These are phyloP conservation scores for Yamadazyma akitaensis DNA, from an alignment of 805 yeast species.

Conservation along the genomic window DNA sequence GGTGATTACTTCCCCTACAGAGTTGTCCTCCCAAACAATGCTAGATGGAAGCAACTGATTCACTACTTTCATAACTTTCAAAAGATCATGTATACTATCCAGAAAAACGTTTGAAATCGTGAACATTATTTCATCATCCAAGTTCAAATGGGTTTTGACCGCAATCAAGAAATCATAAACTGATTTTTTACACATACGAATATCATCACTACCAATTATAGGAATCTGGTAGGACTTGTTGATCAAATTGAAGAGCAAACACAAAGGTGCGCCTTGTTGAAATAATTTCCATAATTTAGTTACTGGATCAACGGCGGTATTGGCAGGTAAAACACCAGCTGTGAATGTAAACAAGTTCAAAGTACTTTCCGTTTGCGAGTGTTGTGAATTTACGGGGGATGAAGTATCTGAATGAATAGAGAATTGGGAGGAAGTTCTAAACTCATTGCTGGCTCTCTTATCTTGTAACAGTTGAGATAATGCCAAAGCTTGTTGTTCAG, in stretches of 20 bases:
- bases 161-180: constrained; percentile 88
- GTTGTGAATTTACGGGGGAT: constrained; percentile 12
- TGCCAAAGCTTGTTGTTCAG: constrained; percentile 68
- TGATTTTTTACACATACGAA: constrained; percentile 80
- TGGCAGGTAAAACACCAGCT: constrained; percentile 75
- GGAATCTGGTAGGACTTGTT: constrained; percentile 42
- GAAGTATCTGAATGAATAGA: constrained; percentile 34
- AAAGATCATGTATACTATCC: constrained; percentile 72
- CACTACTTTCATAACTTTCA: constrained; percentile 73
- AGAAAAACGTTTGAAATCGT: constrained; percentile 87
- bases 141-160: constrained; percentile 69
- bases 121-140: constrained; percentile 79
- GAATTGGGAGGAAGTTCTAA: constrained; percentile 33
- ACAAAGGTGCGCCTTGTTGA: constrained; percentile 89
- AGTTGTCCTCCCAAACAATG: constrained; percentile 21
- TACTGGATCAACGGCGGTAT: constrained; percentile 81
- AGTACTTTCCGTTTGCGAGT: constrained; percentile 18
- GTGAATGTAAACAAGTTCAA: constrained; percentile 56
- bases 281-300: constrained; percentile 85
- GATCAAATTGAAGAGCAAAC: constrained; percentile 73
- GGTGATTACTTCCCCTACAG: constrained; percentile 25
- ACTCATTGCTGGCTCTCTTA: constrained; percentile 20
- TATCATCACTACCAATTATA: constrained; percentile 71
- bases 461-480: constrained; percentile 40
- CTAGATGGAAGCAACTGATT: constrained; percentile 43